Percentiles rank a stretch among this genome's conserved stretches.
Evolutionary conservation across 2,329 filamentous ascomycete genomes (phyloP).

Genomic region (Cryoendolithus antarcticus): DNA sequence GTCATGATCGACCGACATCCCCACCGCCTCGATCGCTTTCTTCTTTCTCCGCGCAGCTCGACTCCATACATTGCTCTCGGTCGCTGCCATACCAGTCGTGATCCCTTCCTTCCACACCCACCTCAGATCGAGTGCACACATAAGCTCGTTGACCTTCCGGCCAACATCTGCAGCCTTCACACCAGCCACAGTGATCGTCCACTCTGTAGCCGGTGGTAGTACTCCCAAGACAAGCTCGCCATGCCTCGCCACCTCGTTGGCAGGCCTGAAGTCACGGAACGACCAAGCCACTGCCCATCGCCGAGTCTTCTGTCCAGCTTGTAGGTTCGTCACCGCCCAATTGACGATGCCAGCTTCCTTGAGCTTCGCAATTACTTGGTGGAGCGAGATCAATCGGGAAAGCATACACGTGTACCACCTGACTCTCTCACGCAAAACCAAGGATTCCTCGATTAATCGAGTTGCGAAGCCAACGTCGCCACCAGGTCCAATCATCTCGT

Average conservation of each 20-base stretch:
- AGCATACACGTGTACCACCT: constrained; percentile 90
- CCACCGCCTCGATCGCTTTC: constrained; percentile 16
- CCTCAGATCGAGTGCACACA: constrained; percentile 45
- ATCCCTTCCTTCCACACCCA: constrained; percentile 52
- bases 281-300: constrained; percentile 88
- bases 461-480: constrained; percentile 67
- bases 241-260: constrained; percentile 26
- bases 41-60: constrained; percentile 56
- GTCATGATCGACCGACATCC: constrained; percentile 15
- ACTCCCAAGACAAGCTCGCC: constrained; percentile 17
- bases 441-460: constrained; percentile 58
- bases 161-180: constrained; percentile 25
- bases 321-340: constrained; percentile 68
- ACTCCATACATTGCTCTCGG: constrained; percentile 65
- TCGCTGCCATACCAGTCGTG: constrained; percentile 48
- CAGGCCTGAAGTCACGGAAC: constrained; percentile 55
- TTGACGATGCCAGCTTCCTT: constrained; percentile 52
- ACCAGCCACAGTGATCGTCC: constrained; percentile 33
- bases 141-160: constrained; percentile 32
- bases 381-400: constrained; percentile 61
- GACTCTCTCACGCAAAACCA: constrained; percentile 46
- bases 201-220: constrained; percentile 36
- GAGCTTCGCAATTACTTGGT: constrained; percentile 47
- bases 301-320: constrained; percentile 65
- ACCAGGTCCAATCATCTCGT: constrained; percentile 69